These are phyloP conservation scores for Quercus robur DNA, from an alignment of 306 rosid genomes.

Conservation along the genomic window DNA sequence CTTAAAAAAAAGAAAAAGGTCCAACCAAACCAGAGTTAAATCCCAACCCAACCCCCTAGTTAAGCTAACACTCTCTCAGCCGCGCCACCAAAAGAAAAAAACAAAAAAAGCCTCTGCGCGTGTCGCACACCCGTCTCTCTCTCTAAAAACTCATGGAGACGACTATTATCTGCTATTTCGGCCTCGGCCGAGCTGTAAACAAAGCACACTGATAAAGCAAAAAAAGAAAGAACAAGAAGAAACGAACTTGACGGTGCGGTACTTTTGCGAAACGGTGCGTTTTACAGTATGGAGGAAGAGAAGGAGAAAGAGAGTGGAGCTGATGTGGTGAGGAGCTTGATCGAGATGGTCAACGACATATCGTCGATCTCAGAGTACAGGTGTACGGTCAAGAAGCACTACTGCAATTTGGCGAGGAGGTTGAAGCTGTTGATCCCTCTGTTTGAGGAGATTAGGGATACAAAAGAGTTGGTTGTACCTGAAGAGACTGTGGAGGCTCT, in stretches of 20 bases:
- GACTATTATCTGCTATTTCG: conserved; percentile 18
- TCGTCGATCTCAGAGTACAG: conserved; percentile 79
- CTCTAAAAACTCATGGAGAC: conserved; percentile 6
- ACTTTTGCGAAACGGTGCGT: conserved; percentile 18
- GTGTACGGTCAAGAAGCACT: conserved; percentile 78
- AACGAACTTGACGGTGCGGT: too few species aligned
- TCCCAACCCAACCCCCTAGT: conserved; percentile 32
- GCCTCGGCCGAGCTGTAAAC: conserved; percentile 15
- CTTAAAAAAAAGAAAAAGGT: too few species aligned
- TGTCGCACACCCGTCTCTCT: conserved; percentile 5
- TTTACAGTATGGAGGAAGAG: conserved; percentile 59
- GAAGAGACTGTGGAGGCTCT: conserved; percentile 50
- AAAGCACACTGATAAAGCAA: background rate
- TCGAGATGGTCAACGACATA: conserved; percentile 64
- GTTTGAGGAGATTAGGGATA: conserved; percentile 90
- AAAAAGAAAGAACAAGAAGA: background rate
- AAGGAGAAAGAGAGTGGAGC: conserved; percentile 22
- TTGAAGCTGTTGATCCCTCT: conserved; percentile 82
- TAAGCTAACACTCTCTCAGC: conserved; percentile 26
- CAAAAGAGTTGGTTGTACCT: conserved; percentile 34
- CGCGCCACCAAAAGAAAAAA: conserved; percentile 26
- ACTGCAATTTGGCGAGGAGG: conserved; percentile 81
- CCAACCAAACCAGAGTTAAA: conserved; percentile 1
- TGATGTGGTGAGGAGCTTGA: conserved; percentile 35
- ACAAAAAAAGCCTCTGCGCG: conserved; percentile 10